phyloP scores from a whole-genome alignment of 148 eudicot genomes.

The Polygonum maritimum region DNA sequence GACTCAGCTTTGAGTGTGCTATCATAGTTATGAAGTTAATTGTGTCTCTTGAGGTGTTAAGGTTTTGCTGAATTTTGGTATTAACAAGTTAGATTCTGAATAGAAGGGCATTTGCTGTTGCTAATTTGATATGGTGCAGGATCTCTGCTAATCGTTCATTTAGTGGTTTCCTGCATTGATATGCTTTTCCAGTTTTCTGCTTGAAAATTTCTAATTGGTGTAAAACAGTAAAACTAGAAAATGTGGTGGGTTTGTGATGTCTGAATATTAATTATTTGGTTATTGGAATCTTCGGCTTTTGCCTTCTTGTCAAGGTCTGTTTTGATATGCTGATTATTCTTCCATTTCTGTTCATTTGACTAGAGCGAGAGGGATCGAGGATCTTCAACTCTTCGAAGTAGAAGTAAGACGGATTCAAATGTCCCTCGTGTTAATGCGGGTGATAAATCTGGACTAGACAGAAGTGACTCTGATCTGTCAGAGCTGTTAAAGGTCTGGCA shows the following conservation, averaged over 20 bases:
- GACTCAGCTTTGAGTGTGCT: not conserved
- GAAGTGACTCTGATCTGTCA: constrained; percentile 33
- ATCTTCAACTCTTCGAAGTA: constrained; percentile 16
- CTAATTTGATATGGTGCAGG: not conserved
- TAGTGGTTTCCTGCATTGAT: not conserved
- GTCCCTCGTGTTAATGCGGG: constrained; percentile 8
- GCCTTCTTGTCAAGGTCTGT: not conserved
- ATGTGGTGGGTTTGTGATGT: not conserved
- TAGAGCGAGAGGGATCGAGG: constrained; percentile 45
- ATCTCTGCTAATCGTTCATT: not conserved
- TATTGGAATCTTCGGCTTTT: not conserved
- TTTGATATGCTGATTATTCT: not conserved
- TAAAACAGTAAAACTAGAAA: no score
- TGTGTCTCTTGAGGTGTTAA: not conserved
- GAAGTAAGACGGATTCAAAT: constrained; percentile 17
- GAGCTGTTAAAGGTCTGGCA: constrained; percentile 22
- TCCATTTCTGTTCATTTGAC: not conserved
- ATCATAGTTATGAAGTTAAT: not conserved
- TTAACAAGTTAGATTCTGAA: not conserved
- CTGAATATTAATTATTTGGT: not conserved
- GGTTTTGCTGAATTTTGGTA: not conserved
- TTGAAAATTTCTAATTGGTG: not conserved
- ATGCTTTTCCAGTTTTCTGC: not conserved
- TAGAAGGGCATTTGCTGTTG: not conserved
- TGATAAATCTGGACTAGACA: constrained; percentile 16